Evolutionary conservation across 108 stramenopile species (phyloP).

Genomic region (Cyclotella baltica): DNA sequence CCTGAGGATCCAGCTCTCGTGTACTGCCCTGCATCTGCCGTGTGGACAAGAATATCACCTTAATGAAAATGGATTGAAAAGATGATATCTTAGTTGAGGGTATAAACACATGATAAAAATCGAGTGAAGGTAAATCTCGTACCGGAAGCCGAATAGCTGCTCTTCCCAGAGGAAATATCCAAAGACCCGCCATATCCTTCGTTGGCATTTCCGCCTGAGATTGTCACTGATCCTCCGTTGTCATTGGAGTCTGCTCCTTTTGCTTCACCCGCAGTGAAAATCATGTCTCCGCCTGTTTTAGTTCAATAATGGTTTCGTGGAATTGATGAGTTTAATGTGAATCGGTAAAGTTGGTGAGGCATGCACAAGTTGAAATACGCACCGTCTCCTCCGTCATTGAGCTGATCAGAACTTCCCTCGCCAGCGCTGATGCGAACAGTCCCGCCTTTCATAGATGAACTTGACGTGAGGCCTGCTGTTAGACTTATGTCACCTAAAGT

Average conservation of each 20-base stretch:
- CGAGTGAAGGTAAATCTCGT: too few relatives aligned
- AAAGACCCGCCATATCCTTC: conserved; percentile 39
- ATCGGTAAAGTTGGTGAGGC: neutral
- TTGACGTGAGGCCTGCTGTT: conserved; percentile 47
- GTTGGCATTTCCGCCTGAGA: conserved; percentile 32
- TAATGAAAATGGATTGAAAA: too few relatives aligned
- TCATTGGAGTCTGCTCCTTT: conserved; percentile 46
- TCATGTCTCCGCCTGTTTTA: conserved; percentile 46
- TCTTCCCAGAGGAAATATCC: conserved; percentile 30
- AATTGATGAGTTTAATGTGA: neutral
- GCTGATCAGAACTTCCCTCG: conserved; percentile 51
- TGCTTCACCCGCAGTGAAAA: conserved; percentile 59
- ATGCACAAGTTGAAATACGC: neutral
- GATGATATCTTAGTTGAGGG: too few relatives aligned
- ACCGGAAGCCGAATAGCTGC: conserved; percentile 26
- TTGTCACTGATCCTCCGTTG: conserved; percentile 54
- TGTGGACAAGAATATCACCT: conserved; percentile 26
- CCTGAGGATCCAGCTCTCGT: conserved; percentile 20
- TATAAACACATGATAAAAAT: too few relatives aligned
- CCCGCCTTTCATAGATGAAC: conserved; percentile 10
- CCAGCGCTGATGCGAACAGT: conserved; percentile 37
- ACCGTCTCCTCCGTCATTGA: conserved; percentile 69
- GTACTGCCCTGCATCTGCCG: neutral
- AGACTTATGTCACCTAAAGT: conserved; percentile 14
- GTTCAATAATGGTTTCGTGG: too few relatives aligned